These are phyloP conservation scores for Iberis pinnata DNA, from an alignment of 345 rosid species.

Conservation along the genomic window DNA sequence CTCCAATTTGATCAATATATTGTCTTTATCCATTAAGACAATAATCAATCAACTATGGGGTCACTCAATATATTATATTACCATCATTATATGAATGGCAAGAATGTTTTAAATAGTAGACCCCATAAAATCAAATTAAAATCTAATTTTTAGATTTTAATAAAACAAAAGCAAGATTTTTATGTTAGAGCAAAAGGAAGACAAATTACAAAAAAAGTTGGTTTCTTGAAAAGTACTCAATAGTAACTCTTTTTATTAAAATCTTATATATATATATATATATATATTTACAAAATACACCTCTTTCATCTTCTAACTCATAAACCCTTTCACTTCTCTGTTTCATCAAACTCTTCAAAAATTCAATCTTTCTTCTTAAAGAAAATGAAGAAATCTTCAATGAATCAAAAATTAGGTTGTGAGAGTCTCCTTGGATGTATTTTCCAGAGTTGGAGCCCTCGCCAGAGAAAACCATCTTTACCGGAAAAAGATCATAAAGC, in stretches of 20 bases:
- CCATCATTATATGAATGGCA: conserved; percentile 14
- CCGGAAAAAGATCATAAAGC: conserved; percentile 24
- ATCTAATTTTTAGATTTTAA: conserved; percentile 17
- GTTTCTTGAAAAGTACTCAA: conserved; percentile 73
- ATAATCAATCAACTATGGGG: conserved; percentile 23
- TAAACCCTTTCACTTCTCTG: conserved; percentile 16
- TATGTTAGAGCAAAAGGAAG: conserved; percentile 27
- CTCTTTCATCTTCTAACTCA: conserved; percentile 25
- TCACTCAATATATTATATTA: conserved; percentile 12
- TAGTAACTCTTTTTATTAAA: conserved; percentile 25
- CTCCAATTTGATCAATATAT: conserved; percentile 19
- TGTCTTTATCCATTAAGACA: conserved; percentile 21
- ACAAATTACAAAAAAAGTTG: conserved; percentile 26
- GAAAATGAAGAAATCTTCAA: conserved; percentile 18
- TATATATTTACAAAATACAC: not conserved
- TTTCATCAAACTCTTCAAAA: conserved; percentile 18
- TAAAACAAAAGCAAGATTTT: conserved; percentile 28
- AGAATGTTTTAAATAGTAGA: conserved; percentile 19
- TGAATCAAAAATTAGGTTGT: conserved; percentile 38
- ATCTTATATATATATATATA: conserved; percentile 29
- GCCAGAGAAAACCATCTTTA: conserved; percentile 34
- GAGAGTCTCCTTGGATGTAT: conserved; percentile 44
- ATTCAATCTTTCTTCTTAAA: not conserved
- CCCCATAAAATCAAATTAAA: conserved; percentile 25
- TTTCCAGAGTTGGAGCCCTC: conserved; percentile 41